Evolutionary conservation across 2,329 filamentous ascomycete species (phyloP).

Genomic region (Corynespora cassiicola): DNA sequence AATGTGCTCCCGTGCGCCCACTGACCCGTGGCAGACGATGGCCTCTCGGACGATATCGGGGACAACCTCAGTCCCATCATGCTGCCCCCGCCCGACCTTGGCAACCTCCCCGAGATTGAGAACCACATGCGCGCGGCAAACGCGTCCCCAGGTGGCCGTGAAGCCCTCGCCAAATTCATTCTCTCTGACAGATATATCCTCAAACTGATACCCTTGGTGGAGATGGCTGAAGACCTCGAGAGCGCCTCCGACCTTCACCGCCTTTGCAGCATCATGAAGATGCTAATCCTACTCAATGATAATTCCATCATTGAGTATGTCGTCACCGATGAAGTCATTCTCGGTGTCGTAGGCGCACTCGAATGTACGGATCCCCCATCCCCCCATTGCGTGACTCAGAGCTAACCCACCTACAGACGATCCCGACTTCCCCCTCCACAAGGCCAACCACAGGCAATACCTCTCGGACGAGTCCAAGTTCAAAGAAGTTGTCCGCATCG

Average conservation of each 20-base stretch:
- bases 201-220: constrained; percentile 84
- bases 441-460: constrained; percentile 95
- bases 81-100: constrained; percentile 81
- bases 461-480: constrained; percentile 86
- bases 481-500: constrained; percentile 94
- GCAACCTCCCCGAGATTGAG: constrained; percentile 84
- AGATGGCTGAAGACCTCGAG: constrained; percentile 90
- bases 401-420: constrained; percentile 74
- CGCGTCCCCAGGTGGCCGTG: constrained; percentile 75
- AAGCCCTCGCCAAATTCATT: constrained; percentile 86
- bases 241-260: constrained; percentile 85
- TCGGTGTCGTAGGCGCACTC: constrained; percentile 92
- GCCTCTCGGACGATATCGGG: constrained; percentile 84
- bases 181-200: constrained; percentile 85
- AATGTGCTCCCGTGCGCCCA: too few species aligned
- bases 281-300: constrained; percentile 91
- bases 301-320: constrained; percentile 92
- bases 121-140: constrained; percentile 81
- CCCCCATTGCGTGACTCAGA: constrained; percentile 35
- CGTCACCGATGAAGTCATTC: constrained; percentile 85
- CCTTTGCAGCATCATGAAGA: constrained; percentile 98
- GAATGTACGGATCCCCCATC: constrained; percentile 66
- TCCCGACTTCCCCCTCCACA: constrained; percentile 95
- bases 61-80: constrained; percentile 74
- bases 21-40: constrained; percentile 68